A percentile compares a stretch with the other conserved stretches of the same genome.
Evolutionary conservation across 192 early-diverging fungal genomes (phyloP).

Genomic region (Pilaira anomala): DNA sequence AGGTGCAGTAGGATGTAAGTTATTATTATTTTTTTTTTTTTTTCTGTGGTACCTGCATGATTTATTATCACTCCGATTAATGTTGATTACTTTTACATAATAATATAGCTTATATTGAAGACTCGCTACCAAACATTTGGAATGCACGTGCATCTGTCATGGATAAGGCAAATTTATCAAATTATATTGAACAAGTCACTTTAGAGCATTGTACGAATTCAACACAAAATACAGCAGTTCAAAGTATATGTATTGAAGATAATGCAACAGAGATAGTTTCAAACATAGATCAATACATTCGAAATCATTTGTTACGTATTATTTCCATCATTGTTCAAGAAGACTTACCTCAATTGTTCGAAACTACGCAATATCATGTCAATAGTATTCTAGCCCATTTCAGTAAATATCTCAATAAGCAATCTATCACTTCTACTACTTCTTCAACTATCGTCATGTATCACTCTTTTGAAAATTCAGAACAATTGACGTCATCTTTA

Average conservation of each 20-base stretch:
- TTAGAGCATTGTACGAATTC: neutral
- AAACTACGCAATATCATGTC: slow-evolving; percentile 3
- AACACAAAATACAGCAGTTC: neutral
- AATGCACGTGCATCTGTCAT: slow-evolving; percentile 5
- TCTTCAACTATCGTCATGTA: too few species aligned
- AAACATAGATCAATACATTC: neutral
- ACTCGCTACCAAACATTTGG: slow-evolving; percentile 10
- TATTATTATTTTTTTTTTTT: neutral
- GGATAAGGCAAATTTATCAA: neutral
- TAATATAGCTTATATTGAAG: slow-evolving; percentile 9
- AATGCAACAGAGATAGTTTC: neutral
- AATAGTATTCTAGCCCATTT: slow-evolving; percentile 3
- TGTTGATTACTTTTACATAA: neutral
- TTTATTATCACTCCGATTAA: slow-evolving; percentile 5
- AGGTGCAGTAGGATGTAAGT: slow-evolving; percentile 11
- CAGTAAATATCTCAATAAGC: too few species aligned
- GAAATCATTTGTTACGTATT: neutral
- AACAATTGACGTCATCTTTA: too few species aligned
- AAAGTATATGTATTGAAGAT: neutral
- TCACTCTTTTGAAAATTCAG: too few species aligned
- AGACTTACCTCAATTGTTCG: slow-evolving; percentile 6
- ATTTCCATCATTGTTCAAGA: neutral
- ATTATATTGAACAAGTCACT: neutral
- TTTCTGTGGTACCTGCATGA: slow-evolving; percentile 6
- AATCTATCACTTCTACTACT: too few species aligned